Conservation (phyloP, 768 basidiomycete species). For the Phaeotremella fagi region DNA sequence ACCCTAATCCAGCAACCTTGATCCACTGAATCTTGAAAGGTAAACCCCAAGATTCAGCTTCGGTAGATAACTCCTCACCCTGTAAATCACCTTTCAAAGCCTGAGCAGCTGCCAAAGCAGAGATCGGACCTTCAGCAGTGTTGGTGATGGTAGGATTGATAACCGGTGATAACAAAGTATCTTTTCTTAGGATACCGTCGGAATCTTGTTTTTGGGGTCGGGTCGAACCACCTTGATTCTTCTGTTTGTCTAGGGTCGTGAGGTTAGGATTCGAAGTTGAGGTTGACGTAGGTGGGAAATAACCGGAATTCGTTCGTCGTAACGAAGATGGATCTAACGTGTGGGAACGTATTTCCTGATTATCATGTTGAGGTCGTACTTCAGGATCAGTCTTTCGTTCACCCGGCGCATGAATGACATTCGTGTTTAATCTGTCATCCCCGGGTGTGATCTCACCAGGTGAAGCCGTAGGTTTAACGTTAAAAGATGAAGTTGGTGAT, state of each 20-base stretch:
- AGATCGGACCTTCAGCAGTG: conserved; percentile 19
- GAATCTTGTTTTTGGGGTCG: conserved; percentile 17
- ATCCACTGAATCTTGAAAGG: conserved; percentile 82
- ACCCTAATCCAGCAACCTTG: conserved; percentile 64
- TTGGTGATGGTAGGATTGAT: conserved; percentile 21
- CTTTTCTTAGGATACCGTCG: conserved; percentile 43
- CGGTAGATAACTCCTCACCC: conserved; percentile 34
- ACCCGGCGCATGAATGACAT: not conserved
- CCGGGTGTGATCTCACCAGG: conserved; percentile 27
- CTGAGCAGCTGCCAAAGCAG: conserved; percentile 26
- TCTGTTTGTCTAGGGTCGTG: conserved; percentile 12
- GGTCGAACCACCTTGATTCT: conserved; percentile 17
- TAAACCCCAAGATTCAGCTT: conserved; percentile 60
- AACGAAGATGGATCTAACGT: conserved; percentile 25
- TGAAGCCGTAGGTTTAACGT: conserved; percentile 20
- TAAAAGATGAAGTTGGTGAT: conserved; percentile 23
- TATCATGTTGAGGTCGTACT: not conserved
- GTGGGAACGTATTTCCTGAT: conserved; percentile 10
- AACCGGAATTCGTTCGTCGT: conserved; percentile 1
- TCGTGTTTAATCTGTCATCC: conserved; percentile 13
- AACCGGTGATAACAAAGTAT: conserved; percentile 31
- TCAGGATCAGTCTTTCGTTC: conserved; percentile 30
- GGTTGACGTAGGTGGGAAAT: conserved; percentile 23
- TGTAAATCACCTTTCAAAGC: not conserved
- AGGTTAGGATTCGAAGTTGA: not conserved